Conservation (phyloP, 805 yeast species). For the Yarrowia deformans region DNA sequence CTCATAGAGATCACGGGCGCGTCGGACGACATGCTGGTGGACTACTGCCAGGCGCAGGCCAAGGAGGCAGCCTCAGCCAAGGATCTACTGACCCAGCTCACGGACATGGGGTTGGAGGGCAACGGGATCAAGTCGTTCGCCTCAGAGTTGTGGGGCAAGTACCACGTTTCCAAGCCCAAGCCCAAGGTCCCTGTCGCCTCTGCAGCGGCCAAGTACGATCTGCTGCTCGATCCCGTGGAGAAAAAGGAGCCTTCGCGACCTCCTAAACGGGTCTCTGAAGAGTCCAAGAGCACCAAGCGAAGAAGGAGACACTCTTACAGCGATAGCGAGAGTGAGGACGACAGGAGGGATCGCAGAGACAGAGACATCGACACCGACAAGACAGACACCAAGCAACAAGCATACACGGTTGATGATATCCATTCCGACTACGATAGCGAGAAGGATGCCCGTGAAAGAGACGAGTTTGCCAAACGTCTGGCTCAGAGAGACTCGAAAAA, state of each 20-base stretch:
- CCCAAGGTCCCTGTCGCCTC: neutral
- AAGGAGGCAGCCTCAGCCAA: slow-evolving; percentile 42
- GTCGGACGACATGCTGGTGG: slow-evolving; percentile 46
- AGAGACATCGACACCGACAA: neutral
- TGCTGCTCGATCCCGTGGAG: slow-evolving; percentile 21
- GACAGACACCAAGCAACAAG: slow-evolving; percentile 45
- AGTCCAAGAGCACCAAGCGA: slow-evolving; percentile 2
- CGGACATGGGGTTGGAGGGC: slow-evolving; percentile 44
- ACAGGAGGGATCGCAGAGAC: neutral
- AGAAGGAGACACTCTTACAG: slow-evolving; percentile 18
- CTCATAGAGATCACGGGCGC: slow-evolving; percentile 44
- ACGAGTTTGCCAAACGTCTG: slow-evolving; percentile 48
- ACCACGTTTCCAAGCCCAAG: slow-evolving; percentile 32
- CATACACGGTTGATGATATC: slow-evolving; percentile 55
- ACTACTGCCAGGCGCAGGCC: slow-evolving; percentile 47
- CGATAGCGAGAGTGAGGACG: neutral
- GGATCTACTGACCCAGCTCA: slow-evolving; percentile 41
- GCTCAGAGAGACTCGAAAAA: slow-evolving; percentile 42
- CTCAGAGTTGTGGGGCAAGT: slow-evolving; percentile 41
- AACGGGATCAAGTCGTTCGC: slow-evolving; percentile 41
- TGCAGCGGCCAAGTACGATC: slow-evolving; percentile 4
- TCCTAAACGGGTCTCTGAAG: neutral
- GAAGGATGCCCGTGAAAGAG: slow-evolving; percentile 50
- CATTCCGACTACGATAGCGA: slow-evolving; percentile 52
- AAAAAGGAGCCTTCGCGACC: neutral